Percentiles rank a stretch among this genome's conserved stretches.
phyloP scores from a whole-genome alignment of 805 yeast genomes.

The Starmera quercuum region DNA sequence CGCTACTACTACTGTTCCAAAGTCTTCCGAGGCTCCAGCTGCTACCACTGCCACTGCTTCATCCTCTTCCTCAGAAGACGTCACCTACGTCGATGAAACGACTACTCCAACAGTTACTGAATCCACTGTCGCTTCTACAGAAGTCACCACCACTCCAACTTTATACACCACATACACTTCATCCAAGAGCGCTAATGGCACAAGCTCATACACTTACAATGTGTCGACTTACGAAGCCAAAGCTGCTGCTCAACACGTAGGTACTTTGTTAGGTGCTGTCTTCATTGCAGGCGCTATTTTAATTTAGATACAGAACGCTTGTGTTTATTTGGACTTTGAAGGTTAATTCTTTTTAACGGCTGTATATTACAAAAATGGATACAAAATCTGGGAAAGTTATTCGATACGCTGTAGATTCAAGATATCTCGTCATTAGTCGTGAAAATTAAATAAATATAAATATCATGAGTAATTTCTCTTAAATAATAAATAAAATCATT shows the following conservation, averaged over 20 bases:
- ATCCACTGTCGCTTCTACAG: constrained; percentile 39
- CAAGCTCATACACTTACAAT: constrained; percentile 8
- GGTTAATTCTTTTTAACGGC: too few relatives aligned
- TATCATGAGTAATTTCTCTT: too few relatives aligned
- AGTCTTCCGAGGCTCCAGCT: neutral
- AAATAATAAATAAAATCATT: neutral
- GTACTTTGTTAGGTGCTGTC: constrained; percentile 19
- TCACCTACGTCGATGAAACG: constrained; percentile 40
- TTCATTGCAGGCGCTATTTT: constrained; percentile 21
- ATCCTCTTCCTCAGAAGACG: constrained; percentile 18
- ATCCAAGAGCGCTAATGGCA: constrained; percentile 1
- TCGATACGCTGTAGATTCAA: too few relatives aligned
- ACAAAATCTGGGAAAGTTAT: too few relatives aligned
- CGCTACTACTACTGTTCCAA: constrained; percentile 12
- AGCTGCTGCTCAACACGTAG: constrained; percentile 10
- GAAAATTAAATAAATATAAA: neutral
- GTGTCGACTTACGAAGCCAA: constrained; percentile 14
- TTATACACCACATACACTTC: constrained; percentile 23
- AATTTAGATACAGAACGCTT: too few relatives aligned
- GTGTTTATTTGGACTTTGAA: too few relatives aligned
- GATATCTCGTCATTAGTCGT: too few relatives aligned
- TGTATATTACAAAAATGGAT: too few relatives aligned
- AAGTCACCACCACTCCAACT: constrained; percentile 28
- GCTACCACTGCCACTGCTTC: constrained; percentile 1
- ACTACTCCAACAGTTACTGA: constrained; percentile 40